A percentile compares a stretch with the other conserved stretches of the same genome.
phyloP scores from a whole-genome alignment of 2,329 filamentous ascomycete species.

The Monascus ruber region DNA sequence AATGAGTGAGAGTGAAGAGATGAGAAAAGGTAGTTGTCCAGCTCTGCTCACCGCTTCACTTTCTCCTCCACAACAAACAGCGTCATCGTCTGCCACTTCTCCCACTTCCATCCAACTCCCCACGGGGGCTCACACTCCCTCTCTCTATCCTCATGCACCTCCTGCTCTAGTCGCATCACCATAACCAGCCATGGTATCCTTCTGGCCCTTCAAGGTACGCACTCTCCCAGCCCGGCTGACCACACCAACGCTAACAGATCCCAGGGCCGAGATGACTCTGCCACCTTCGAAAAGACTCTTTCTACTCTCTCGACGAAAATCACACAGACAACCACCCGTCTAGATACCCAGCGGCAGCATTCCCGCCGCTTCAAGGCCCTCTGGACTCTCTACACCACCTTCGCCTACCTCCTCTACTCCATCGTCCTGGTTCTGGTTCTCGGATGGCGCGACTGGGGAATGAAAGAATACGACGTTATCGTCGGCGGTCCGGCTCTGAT shows the following conservation, averaged over 20 bases:
- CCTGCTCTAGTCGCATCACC: conserved; percentile 1
- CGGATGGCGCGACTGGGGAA: conserved; percentile 66
- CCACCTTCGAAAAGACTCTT: conserved; percentile 85
- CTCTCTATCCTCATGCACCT: conserved; percentile 2
- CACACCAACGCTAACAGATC: conserved; percentile 1
- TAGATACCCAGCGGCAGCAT: conserved; percentile 61
- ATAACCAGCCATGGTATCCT: conserved; percentile 55
- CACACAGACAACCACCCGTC: conserved; percentile 55
- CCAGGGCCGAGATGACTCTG: conserved; percentile 68
- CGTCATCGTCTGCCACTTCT: too few relatives aligned
- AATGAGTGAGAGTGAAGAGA: too few relatives aligned
- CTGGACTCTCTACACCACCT: conserved; percentile 79
- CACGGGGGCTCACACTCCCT: not conserved
- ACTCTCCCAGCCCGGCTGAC: not conserved
- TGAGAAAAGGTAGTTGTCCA: too few relatives aligned
- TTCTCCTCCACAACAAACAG: not conserved
- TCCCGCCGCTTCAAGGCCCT: conserved; percentile 72
- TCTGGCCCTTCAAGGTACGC: conserved; percentile 72
- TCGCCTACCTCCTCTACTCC: conserved; percentile 78
- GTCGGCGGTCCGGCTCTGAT: conserved; percentile 75
- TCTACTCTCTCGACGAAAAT: conserved; percentile 76
- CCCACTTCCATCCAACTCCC: not conserved
- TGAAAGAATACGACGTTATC: conserved; percentile 66
- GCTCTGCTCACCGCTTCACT: not conserved
- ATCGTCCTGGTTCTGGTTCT: conserved; percentile 76